Evolutionary conservation across 306 rosid genomes (phyloP), one percentile per base, ranked within the genome.

Genomic region (Gillenia trifoliata): DNA sequence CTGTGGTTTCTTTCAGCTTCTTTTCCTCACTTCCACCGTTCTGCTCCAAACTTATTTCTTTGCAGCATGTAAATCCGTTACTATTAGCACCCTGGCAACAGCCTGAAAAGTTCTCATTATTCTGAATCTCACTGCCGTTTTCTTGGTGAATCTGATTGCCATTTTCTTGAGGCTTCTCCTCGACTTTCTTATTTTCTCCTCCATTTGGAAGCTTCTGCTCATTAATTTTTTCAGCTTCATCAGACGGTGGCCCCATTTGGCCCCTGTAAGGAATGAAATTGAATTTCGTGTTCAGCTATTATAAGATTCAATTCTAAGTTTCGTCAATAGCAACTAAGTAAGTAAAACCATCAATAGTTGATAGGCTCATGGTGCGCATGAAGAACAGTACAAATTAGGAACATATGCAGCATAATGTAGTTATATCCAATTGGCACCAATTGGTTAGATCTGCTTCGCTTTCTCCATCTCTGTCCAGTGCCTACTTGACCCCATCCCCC

Each of bases 61-160:
- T 82, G 86, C 98, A 93, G 75, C 98, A 93, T 28, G 91, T 82
- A 77, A 85, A 79, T 57, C 98, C 96, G 8, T 36, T 36, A 36
- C 40, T 7, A 81, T 85, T 87, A 73, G 76, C 89, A 71, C 93
- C 96, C 85, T 84, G 88, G 88, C 88, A 87, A 78, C 88, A 87
- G 26, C 83, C 86, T 4, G 83, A 43, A 13, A 80, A 66, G n/a
- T 52, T 80, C 69, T 82, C 86, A 70, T 65, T 79, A 13, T 66
- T 78, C 77, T 79, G 77, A 26, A 8, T 36, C 40, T 36, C 9
- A 36, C 8, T 8, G 40, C 6, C 40, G 10, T 36, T 36, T 36
- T 36, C 40, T 36, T 36, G 40, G 10, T 36, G 2, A 36, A 10
- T 52, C 73, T 71, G 77, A 19, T 12, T 41, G 66, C 41, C 73